Conservation (phyloP, 148 eudicot genomes). For the Nepenthes gracilis region DNA sequence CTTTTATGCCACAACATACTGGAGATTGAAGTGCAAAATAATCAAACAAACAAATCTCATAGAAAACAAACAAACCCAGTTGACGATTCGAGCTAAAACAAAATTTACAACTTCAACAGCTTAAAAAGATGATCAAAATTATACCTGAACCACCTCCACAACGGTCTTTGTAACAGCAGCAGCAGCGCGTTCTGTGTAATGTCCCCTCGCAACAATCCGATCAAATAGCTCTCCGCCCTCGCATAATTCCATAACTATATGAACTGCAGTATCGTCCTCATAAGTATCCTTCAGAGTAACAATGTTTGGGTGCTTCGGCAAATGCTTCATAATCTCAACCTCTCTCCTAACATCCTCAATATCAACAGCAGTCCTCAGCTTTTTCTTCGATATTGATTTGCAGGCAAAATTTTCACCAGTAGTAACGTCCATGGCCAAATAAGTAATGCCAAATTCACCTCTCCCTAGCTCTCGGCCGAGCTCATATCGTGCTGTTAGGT, state of each 20-base stretch:
- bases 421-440: constrained; percentile 28
- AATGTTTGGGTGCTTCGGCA: constrained; percentile 45
- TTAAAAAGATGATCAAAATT: not conserved
- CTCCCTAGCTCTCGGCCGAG: constrained; percentile 44
- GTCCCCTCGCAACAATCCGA: constrained; percentile 57
- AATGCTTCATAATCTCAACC: constrained; percentile 45
- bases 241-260: constrained; percentile 52
- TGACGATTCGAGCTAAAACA: not conserved
- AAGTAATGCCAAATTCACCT: constrained; percentile 56
- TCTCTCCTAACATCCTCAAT: constrained; percentile 58
- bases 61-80: not conserved
- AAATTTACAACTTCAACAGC: not conserved
- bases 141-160: constrained; percentile 59
- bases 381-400: constrained; percentile 45
- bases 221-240: constrained; percentile 55
- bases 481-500: constrained; percentile 28
- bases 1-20: not conserved
- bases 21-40: too few relatives aligned
- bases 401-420: constrained; percentile 38
- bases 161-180: constrained; percentile 40
- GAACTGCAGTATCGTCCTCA: constrained; percentile 51
- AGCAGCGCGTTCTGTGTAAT: constrained; percentile 61
- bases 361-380: constrained; percentile 42
- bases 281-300: constrained; percentile 44
- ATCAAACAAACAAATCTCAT: not conserved